Conservation (phyloP, 73 alveolate genomes). For the Blepharisma japonicum region DNA sequence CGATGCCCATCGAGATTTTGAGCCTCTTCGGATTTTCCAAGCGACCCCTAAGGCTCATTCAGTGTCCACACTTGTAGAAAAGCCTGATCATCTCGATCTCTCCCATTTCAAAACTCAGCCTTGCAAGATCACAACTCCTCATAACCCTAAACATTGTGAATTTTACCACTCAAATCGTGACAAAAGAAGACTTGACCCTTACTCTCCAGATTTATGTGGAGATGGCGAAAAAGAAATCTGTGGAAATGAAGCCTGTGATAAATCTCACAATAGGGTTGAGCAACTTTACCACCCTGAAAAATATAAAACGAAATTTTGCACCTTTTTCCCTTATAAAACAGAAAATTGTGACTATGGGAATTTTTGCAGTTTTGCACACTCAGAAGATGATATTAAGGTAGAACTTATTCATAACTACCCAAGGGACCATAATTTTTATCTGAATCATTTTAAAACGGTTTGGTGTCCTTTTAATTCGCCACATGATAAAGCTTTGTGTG, state of each 20-base stretch:
- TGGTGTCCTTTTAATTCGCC: conserved; percentile 94
- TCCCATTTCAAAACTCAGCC: conserved; percentile 61
- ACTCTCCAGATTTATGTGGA: conserved; percentile 68
- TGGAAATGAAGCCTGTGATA: conserved; percentile 65
- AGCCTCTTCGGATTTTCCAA: conserved; percentile 23
- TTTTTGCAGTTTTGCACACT: conserved; percentile 86
- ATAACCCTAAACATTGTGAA: conserved; percentile 75
- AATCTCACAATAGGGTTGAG: conserved; percentile 85
- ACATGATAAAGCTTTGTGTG: conserved; percentile 92
- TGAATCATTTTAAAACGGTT: conserved; percentile 88
- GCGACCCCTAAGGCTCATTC: conserved; percentile 52
- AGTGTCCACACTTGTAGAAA: conserved; percentile 42
- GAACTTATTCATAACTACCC: conserved; percentile 73
- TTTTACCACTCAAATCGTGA: conserved; percentile 72
- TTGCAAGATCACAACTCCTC: conserved; percentile 60
- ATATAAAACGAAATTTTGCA: conserved; percentile 80
- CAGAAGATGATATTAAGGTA: conserved; percentile 73
- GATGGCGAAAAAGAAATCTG: conserved; percentile 64
- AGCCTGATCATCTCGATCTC: conserved; percentile 57
- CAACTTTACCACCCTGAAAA: conserved; percentile 80
- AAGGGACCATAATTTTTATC: conserved; percentile 70
- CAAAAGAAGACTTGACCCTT: conserved; percentile 58
- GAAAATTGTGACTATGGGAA: conserved; percentile 77
- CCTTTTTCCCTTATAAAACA: conserved; percentile 64
- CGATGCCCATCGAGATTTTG: conserved; percentile 31